Conservation (phyloP, 257 asterid species). For the Sherardia arvensis region DNA sequence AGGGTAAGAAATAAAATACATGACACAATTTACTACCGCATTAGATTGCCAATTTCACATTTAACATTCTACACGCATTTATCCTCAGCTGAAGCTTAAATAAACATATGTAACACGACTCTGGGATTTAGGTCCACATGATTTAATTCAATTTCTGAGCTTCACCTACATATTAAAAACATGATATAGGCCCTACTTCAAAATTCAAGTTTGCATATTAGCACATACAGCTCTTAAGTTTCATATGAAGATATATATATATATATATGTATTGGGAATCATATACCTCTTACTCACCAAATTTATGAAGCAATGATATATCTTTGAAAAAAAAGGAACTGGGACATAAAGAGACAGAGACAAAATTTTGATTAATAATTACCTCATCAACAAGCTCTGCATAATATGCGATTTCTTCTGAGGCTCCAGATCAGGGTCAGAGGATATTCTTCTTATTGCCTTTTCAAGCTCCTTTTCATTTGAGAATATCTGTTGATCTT, state of each 20-base stretch:
- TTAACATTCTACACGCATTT: neutral
- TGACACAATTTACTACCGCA: no score
- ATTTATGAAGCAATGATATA: conserved; percentile 1
- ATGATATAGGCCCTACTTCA: neutral
- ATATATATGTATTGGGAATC: no score
- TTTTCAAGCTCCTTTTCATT: conserved; percentile 63
- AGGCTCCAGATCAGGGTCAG: conserved; percentile 55
- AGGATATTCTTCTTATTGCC: conserved; percentile 60
- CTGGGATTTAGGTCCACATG: neutral
- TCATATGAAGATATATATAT: neutral
- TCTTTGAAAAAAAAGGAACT: neutral
- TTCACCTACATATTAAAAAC: neutral
- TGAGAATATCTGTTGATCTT: conserved; percentile 40
- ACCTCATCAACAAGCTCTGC: conserved; percentile 77
- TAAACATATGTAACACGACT: neutral
- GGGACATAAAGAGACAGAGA: neutral
- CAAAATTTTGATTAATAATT: conserved; percentile 2
- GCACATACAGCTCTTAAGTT: neutral
- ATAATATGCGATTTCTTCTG: conserved; percentile 47
- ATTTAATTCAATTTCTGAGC: neutral
- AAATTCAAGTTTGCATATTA: neutral
- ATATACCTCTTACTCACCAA: neutral
- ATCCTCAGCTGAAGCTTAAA: neutral
- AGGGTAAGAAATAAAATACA: no score
- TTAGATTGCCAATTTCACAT: neutral